Base-by-base conservation (phyloP, 345 rosid genomes). In the Corchorus capsularis region DNA sequence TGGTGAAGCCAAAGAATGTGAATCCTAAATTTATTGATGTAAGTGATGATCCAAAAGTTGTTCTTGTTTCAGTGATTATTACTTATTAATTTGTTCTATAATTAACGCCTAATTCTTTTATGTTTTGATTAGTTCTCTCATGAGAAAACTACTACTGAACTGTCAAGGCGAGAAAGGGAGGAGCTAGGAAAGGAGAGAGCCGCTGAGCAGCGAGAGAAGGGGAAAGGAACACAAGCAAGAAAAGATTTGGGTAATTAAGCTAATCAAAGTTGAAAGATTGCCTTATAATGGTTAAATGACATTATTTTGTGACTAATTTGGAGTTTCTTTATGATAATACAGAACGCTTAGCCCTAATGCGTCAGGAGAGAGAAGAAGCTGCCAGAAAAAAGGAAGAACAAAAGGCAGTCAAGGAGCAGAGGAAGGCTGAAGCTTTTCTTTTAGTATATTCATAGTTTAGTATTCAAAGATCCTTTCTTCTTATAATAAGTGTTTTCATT, bases 131-230 rank as follows among this genome's bases (percentile, higher is more conserved):
- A 43, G 60, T 32, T 53, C 35, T 60, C 4, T 6, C 8, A 56
- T 39, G 6, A 87, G 79, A 63, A 87, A 76, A 77, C 27, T 27
- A 82, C 90, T n/a, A 83, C 90, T 10, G 95, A 89, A 83, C 93
- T 91, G 77, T 89, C 93, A 6, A 85, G 93, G 88, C 93, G 96
- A 34, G 96, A 91, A 81, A 91, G 96, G 82, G 93, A 91, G 82
- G 96, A 91, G 78, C 43, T 89, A 43, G 96, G 89, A 82, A 91
- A 91, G 78, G 90, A 89, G 79, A 86, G 78, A 79, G 86, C 96
- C 72, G 93, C 87, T 46, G 93, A 91, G 84, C 85, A 89, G 75
- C 95, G 89, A 79, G 93, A 91, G 72, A 93, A 87, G 56, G 95
- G 93, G 52, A 91, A 91, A 83, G 89, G 92, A 10, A 93, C 89